Evolutionary conservation across 1,284 basidiomycete species (phyloP).

Genomic region (Ustilago cynodontis): DNA sequence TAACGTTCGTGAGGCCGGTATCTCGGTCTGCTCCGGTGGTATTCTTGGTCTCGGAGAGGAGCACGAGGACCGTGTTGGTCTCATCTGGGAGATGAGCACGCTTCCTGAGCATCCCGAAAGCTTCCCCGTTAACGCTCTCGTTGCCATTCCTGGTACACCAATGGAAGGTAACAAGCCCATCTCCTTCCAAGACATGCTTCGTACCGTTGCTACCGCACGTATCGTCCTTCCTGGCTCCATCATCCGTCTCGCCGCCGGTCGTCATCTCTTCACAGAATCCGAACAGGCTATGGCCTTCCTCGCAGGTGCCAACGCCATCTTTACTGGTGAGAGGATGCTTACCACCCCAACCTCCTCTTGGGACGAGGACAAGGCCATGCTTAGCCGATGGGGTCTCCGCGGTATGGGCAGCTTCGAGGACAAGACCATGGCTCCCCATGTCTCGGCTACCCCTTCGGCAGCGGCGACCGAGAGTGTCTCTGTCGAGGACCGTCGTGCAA

Average conservation of each 20-base stretch:
- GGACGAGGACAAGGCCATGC: conserved; percentile 90
- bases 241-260: conserved; percentile 92
- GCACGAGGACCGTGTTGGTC: conserved; percentile 87
- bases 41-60: conserved; percentile 95
- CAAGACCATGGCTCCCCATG: conserved; percentile 55
- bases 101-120: conserved; percentile 96
- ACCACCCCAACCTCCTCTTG: conserved; percentile 82
- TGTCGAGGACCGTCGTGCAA: conserved; percentile 42
- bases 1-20: conserved; percentile 92
- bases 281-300: conserved; percentile 98
- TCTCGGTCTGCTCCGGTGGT: conserved; percentile 96
- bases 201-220: conserved; percentile 94
- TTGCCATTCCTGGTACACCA: conserved; percentile 76
- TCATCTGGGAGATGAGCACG: conserved; percentile 91
- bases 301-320: conserved; percentile 97
- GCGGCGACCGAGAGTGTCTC: conserved; percentile 15
- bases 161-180: conserved; percentile 74
- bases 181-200: conserved; percentile 82
- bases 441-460: conserved; percentile 23
- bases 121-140: conserved; percentile 96
- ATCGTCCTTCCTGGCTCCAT: conserved; percentile 91
- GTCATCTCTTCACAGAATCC: conserved; percentile 88
- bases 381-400: conserved; percentile 88
- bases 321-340: conserved; percentile 96
- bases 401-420: conserved; percentile 83